Evolutionary conservation across 2,329 filamentous ascomycete species (phyloP).

Genomic region (Neophaeococcomyces aloes): DNA sequence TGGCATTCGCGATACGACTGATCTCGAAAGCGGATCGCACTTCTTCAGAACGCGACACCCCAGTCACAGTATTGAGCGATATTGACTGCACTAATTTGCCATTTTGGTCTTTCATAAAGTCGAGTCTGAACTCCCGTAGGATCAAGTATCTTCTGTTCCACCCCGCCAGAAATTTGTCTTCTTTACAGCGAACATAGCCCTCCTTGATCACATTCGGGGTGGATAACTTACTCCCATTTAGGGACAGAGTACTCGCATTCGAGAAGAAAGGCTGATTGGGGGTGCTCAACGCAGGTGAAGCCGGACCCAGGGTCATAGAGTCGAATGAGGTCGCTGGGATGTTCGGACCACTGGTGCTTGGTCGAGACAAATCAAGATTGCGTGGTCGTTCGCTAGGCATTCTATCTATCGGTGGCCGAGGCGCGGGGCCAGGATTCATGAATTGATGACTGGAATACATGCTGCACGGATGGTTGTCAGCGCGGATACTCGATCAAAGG

Average conservation of each 20-base stretch:
- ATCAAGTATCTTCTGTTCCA: constrained; percentile 91
- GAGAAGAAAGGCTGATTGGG: constrained; percentile 52
- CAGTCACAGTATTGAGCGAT: constrained; percentile 74
- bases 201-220: constrained; percentile 63
- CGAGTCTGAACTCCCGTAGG: constrained; percentile 80
- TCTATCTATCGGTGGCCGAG: constrained; percentile 56
- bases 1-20: constrained; percentile 53
- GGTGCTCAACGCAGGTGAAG: constrained; percentile 52
- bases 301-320: constrained; percentile 55
- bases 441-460: constrained; percentile 60
- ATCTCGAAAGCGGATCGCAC: constrained; percentile 91
- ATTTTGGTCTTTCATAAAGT: constrained; percentile 86
- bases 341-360: constrained; percentile 59
- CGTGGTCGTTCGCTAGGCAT: constrained; percentile 59
- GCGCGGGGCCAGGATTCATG: constrained; percentile 94
- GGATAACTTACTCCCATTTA: constrained; percentile 48
- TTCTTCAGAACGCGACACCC: constrained; percentile 81
- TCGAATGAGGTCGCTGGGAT: constrained; percentile 46
- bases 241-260: constrained; percentile 62
- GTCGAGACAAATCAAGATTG: constrained; percentile 62
- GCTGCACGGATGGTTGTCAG: constrained; percentile 27
- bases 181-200: constrained; percentile 53
- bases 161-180: constrained; percentile 66
- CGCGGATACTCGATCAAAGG: background rate
- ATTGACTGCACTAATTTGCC: constrained; percentile 82